These are phyloP conservation scores for Didymella segeticola DNA, from an alignment of 2,329 filamentous ascomycete species.

Conservation along the genomic window DNA sequence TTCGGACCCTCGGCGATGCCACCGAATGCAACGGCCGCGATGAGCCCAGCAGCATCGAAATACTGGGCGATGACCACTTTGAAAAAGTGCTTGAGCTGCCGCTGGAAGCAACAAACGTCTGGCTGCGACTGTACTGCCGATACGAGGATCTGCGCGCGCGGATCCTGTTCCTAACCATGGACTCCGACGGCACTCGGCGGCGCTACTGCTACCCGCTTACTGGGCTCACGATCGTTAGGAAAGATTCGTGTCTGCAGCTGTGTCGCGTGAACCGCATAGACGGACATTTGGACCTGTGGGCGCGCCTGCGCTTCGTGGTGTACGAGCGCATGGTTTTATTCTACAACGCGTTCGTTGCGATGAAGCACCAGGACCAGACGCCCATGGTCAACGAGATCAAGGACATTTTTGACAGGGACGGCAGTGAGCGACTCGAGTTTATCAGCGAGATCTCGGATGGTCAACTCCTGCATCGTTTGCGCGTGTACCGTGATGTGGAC, in stretches of 20 bases:
- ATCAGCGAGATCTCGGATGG: slow-evolving; percentile 61
- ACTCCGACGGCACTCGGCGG: slow-evolving; percentile 48
- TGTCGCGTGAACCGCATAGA: slow-evolving; percentile 49
- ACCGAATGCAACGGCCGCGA: slow-evolving; percentile 47
- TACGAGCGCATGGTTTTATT: slow-evolving; percentile 67
- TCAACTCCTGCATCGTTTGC: slow-evolving; percentile 60
- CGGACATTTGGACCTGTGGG: slow-evolving; percentile 58
- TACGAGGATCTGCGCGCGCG: slow-evolving; percentile 59
- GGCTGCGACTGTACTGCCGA: slow-evolving; percentile 60
- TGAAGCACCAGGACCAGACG: slow-evolving; percentile 63
- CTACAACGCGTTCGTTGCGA: slow-evolving; percentile 62
- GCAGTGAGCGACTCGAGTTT: slow-evolving; percentile 53
- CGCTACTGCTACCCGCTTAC: slow-evolving; percentile 60
- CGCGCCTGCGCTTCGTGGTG: slow-evolving; percentile 60
- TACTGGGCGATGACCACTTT: slow-evolving; percentile 50
- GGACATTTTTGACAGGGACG: slow-evolving; percentile 56
- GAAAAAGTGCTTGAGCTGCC: slow-evolving; percentile 50
- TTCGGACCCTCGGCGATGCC: slow-evolving; percentile 40
- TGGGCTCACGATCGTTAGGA: slow-evolving; percentile 52
- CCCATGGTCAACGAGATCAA: slow-evolving; percentile 49
- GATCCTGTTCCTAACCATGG: slow-evolving; percentile 59
- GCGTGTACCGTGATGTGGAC: slow-evolving; percentile 60
- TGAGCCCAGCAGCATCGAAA: slow-evolving; percentile 43
- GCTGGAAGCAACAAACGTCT: slow-evolving; percentile 57
- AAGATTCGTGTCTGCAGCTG: slow-evolving; percentile 51